Evolutionary conservation across 2,329 filamentous ascomycete genomes (phyloP), one percentile per base, ranked within the genome.

Genomic region (Lasiodiplodia theobromae): DNA sequence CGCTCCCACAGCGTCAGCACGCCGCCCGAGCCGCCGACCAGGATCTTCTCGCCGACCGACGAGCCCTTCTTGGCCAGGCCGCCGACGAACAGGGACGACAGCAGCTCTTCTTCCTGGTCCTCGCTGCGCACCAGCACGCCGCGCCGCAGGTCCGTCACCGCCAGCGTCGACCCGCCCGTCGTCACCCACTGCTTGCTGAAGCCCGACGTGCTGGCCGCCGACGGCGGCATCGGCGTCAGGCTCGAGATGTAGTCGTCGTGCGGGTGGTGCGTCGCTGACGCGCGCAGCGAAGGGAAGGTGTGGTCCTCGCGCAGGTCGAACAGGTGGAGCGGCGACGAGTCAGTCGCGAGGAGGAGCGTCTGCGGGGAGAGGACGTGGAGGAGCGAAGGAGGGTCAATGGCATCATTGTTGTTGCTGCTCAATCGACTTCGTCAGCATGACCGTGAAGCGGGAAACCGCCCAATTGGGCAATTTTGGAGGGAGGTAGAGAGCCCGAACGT

Each of bases 161-260:
- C 93, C 23, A 99, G 83, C 0, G 95, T 98, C 1, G 93, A 95
- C 54, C 94, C 94, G 40, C 96, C 96, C 0, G 94, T 97, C 47
- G 92, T 96, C 65, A 97, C 87, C 92, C 94, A 99, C 81, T 98
- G 95, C 81, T 97, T 97, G 74, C 92, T 89, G 78, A 92, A 95
- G 5, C 94, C 94, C 21, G 91, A 95, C 0, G 93, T 97, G 78
- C 92, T 96, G 68, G 91, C 88, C 37, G 90, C 86, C 2, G 91
- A 91, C 0, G 94, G 87, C 0, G 94, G 94, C 0, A 99, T 87
- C 1, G 94, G 90, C 0, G 92, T 92, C 54, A 99, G 86, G 62
- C 92, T 94, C 38, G 94, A 96, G 67, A 99, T 88, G 79, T 97
- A 97, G 82, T 98, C 95, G 74, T 92, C 89, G 81, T 99, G 96